These are phyloP conservation scores for Dichotomocladium elegans DNA, from an alignment of 371 early-diverging fungal species.

Conservation along the genomic window DNA sequence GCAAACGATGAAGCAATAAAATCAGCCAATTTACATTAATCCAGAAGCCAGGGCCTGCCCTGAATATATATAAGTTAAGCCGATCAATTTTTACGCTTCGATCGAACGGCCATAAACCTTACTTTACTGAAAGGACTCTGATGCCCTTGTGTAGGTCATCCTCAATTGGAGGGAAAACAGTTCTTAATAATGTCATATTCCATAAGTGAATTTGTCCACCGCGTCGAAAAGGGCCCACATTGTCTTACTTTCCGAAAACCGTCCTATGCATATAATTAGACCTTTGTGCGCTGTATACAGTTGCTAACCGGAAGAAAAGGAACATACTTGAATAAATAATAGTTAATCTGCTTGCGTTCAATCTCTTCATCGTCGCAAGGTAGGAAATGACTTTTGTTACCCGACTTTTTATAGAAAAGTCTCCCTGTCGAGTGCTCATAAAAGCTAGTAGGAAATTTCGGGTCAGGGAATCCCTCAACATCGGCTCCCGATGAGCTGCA, in stretches of 20 bases:
- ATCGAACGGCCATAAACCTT: not conserved
- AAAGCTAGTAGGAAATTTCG: slow-evolving; percentile 28
- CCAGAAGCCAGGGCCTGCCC: slow-evolving; percentile 40
- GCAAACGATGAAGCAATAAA: too few species aligned
- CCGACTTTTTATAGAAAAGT: slow-evolving; percentile 17
- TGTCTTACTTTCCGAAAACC: too few species aligned
- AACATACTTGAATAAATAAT: slow-evolving; percentile 24
- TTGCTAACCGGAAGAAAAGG: not conserved
- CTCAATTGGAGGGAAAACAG: not conserved
- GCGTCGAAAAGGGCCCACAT: too few species aligned
- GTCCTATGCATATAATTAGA: too few species aligned
- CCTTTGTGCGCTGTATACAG: too few species aligned
- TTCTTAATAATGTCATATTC: not conserved
- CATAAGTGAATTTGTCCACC: too few species aligned
- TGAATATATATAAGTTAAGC: not conserved
- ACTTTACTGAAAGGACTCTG: not conserved
- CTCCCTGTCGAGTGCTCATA: slow-evolving; percentile 35
- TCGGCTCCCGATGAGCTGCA: too few species aligned
- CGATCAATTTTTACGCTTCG: too few species aligned
- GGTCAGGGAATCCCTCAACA: slow-evolving; percentile 16
- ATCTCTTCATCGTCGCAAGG: slow-evolving; percentile 47
- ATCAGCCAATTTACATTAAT: slow-evolving; percentile 21
- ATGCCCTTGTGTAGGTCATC: not conserved
- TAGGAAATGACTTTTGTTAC: slow-evolving; percentile 20
- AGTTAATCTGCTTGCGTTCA: slow-evolving; percentile 34